Conservation (phyloP, 1,284 basidiomycete species). For the Cryptococcus sp. region DNA sequence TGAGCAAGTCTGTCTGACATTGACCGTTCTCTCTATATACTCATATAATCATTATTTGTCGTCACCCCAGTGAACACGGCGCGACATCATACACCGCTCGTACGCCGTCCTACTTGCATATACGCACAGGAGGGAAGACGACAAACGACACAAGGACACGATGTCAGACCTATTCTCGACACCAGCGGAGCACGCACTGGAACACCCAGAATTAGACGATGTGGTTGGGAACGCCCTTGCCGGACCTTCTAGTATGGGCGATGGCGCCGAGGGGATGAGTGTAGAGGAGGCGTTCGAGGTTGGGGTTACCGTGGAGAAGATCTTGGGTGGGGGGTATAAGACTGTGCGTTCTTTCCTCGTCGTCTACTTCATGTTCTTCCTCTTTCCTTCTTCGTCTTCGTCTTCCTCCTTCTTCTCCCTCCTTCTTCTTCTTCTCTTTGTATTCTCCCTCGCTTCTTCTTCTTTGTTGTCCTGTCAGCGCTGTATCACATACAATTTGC, state of each 20-base stretch:
- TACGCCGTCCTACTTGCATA: too few species aligned
- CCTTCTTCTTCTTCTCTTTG: too few species aligned
- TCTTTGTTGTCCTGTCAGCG: too few species aligned
- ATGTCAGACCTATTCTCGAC: constrained; percentile 51
- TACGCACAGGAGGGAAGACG: not conserved
- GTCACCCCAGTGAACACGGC: not conserved
- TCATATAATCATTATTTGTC: too few species aligned
- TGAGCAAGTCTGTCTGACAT: not conserved
- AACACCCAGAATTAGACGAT: constrained; percentile 35
- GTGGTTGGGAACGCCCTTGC: constrained; percentile 17
- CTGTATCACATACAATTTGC: too few species aligned
- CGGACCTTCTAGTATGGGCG: constrained; percentile 37
- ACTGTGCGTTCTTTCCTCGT: constrained; percentile 40
- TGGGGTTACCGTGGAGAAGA: constrained; percentile 46
- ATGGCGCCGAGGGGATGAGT: constrained; percentile 32
- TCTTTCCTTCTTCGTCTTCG: too few species aligned
- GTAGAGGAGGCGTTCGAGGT: constrained; percentile 55
- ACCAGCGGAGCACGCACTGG: constrained; percentile 49
- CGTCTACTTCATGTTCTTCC: too few species aligned
- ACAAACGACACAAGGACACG: not conserved
- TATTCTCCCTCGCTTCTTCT: too few species aligned
- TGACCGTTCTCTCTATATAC: not conserved
- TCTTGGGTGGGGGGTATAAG: constrained; percentile 51
- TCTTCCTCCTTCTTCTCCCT: too few species aligned
- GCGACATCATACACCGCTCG: not conserved